Evolutionary conservation across 2,329 filamentous ascomycete species (phyloP), one percentile per base, ranked within the genome.

Genomic region (Helicocarpus griseus): DNA sequence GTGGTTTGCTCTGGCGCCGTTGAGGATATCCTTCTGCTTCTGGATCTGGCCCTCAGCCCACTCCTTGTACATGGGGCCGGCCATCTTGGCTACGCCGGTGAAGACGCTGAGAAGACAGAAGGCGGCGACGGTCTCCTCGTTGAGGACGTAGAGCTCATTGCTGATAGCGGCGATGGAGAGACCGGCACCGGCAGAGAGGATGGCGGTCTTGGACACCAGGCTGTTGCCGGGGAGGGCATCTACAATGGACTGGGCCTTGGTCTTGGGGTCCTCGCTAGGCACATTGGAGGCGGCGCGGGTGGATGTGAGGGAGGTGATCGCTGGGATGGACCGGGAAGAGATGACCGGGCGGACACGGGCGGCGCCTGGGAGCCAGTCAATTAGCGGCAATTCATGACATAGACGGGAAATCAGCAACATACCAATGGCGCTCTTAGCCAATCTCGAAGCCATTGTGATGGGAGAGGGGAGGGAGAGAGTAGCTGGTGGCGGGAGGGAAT

Each of bases 71-170:
- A 85, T 78, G 55, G 93, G 93, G 51, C 91, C 93, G 66, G 87
- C 89, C 71, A 89, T 96, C 76, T 94, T 93, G 77, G 88, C 91
- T 65, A 95, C 80, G 57, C 84, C 89, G 67, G 79, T 85, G 86
- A 95, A 98, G 69, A 97, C 87, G 70, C 86, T 89, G 69, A 97
- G 78, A 65, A 98, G 80, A 73, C 87, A 93, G 76, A 98, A 82
- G 61, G 88, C 87, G 68, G 95, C 87, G 69, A 98, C 87, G 58
- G 90, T 87, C 80, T 98, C 93, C 81, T 98, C 93, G 78, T 98
- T 98, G 76, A 98, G 81, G 71, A 98, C 89, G 76, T 96, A 97
- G 79, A 97, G 89, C 82, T 98, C 93, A 77, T 95, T 98, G 84
- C 87, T 94, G 76, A 98, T 89, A 67, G 89, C 93, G 70, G 93